These are phyloP conservation scores for Acarospora socialis DNA, from an alignment of 2,329 filamentous ascomycete genomes.

Conservation along the genomic window DNA sequence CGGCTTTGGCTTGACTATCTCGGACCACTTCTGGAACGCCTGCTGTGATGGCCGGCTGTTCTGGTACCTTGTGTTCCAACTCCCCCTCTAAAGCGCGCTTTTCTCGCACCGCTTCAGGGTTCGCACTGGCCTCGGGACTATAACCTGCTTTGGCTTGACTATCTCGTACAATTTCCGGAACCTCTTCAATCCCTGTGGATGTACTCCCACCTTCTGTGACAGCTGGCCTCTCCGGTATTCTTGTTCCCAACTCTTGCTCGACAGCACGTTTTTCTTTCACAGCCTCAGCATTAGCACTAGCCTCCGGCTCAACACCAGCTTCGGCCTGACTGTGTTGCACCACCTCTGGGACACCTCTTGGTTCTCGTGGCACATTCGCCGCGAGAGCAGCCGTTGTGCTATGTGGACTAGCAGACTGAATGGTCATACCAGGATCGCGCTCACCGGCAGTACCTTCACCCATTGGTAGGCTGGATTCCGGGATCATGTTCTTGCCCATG, in stretches of 20 bases:
- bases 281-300: conserved; percentile 49
- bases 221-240: conserved; percentile 46
- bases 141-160: conserved; percentile 29
- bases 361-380: conserved; percentile 30
- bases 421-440: conserved; percentile 40
- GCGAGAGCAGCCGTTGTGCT: conserved; percentile 33
- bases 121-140: conserved; percentile 36
- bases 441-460: conserved; percentile 30
- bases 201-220: conserved; percentile 37
- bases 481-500: conserved; percentile 52
- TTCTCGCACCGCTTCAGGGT: conserved; percentile 38
- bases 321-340: conserved; percentile 60
- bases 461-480: conserved; percentile 70
- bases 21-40: conserved; percentile 49
- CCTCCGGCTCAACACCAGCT: conserved; percentile 51
- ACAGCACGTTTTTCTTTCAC: conserved; percentile 57
- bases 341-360: conserved; percentile 39
- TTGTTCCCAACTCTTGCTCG: conserved; percentile 55
- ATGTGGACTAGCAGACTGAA: conserved; percentile 35
- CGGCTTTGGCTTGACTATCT: conserved; percentile 56
- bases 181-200: conserved; percentile 1
- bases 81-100: conserved; percentile 60
- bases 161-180: neutral
- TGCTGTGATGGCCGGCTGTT: conserved; percentile 41
- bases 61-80: conserved; percentile 51